Percentiles rank a stretch among this genome's conserved stretches.
Evolutionary conservation across 306 rosid genomes (phyloP).

Genomic region (Medicago truncatula): DNA sequence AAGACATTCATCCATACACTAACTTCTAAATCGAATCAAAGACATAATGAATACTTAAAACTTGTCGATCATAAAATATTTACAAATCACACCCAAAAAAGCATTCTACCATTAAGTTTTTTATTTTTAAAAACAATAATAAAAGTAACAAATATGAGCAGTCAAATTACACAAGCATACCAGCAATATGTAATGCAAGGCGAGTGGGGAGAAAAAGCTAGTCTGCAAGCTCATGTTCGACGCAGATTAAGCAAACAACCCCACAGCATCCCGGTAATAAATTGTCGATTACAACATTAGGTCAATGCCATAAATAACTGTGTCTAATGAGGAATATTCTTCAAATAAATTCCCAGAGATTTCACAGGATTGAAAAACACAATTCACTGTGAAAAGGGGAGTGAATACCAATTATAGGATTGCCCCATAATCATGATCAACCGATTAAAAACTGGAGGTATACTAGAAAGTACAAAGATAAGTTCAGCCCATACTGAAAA

Average conservation of each 20-base stretch:
- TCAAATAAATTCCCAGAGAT: conserved; percentile 33
- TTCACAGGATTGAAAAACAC: conserved; percentile 37
- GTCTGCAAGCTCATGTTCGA: too few species aligned
- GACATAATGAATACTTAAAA: background rate
- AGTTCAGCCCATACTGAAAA: conserved; percentile 36
- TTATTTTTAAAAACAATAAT: background rate
- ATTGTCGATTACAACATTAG: conserved; percentile 32
- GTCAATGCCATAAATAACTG: conserved; percentile 37
- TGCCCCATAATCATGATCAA: conserved; percentile 53
- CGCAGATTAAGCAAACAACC: background rate
- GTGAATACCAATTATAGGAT: conserved; percentile 39
- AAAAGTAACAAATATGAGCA: background rate
- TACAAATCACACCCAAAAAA: background rate
- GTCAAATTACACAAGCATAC: background rate
- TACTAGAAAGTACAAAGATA: conserved; percentile 28
- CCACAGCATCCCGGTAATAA: conserved; percentile 15
- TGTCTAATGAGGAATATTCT: conserved; percentile 10
- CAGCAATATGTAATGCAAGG: background rate
- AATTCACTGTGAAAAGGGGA: conserved; percentile 30
- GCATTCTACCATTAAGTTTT: background rate
- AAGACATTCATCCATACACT: background rate
- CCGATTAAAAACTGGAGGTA: conserved; percentile 56
- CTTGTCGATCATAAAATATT: background rate
- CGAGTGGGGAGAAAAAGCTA: background rate
- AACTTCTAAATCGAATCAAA: background rate